Evolutionary conservation across 2,329 filamentous ascomycete genomes (phyloP).

Genomic region (Fusarium drepaniforme): DNA sequence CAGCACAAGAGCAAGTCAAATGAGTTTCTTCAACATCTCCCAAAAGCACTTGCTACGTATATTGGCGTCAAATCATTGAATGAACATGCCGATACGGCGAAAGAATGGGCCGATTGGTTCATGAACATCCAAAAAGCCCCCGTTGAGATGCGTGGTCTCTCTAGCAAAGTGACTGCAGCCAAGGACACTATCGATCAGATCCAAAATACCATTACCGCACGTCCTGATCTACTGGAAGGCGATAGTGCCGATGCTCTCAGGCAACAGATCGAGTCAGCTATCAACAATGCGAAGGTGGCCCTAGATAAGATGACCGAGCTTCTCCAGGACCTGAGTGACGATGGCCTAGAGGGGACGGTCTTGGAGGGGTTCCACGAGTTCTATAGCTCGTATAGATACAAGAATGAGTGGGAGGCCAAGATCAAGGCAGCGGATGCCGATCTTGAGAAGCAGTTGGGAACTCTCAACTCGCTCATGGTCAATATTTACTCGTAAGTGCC

Average conservation of each 20-base stretch:
- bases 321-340: conserved; percentile 44
- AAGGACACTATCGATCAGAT: conserved; percentile 49
- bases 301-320: conserved; percentile 47
- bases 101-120: conserved; percentile 51
- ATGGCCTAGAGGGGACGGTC: conserved; percentile 34
- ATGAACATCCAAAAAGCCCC: conserved; percentile 48
- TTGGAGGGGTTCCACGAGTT: conserved; percentile 45
- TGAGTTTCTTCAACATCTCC: conserved; percentile 39
- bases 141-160: conserved; percentile 46
- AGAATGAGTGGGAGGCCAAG: conserved; percentile 48
- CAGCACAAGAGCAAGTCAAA: conserved; percentile 7
- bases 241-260: conserved; percentile 44
- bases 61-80: conserved; percentile 42
- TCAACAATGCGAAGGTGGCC: conserved; percentile 42
- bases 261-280: conserved; percentile 46
- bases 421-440: conserved; percentile 46
- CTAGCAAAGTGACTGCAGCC: conserved; percentile 44
- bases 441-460: conserved; percentile 45
- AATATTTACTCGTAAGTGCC: conserved; percentile 50
- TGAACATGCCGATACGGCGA: conserved; percentile 47
- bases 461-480: conserved; percentile 47
- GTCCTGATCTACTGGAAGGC: conserved; percentile 48
- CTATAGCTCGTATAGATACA: conserved; percentile 50
- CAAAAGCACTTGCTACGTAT: conserved; percentile 43
- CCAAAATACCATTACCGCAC: conserved; percentile 42